Percentiles rank a stretch among this genome's conserved stretches.
Conservation (phyloP, 1,284 basidiomycete genomes). For the Tylopilus orsonianus region DNA sequence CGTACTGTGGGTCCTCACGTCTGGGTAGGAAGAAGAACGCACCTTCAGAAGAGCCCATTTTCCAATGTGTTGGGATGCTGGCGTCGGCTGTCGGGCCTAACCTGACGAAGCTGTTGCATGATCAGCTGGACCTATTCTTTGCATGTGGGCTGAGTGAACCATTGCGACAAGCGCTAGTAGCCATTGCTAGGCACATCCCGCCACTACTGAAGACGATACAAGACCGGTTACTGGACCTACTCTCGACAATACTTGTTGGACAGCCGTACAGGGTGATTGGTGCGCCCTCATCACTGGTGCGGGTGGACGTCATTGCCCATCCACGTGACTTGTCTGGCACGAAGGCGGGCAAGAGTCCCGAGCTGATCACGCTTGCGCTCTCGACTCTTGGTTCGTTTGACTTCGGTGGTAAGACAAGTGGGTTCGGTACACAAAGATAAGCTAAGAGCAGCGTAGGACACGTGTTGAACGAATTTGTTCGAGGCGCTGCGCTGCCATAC, state of each 20-base stretch:
- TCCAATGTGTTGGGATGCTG: slow-evolving; percentile 97
- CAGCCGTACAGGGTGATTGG: slow-evolving; percentile 86
- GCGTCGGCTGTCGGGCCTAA: slow-evolving; percentile 95
- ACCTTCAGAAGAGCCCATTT: slow-evolving; percentile 92
- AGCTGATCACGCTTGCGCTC: slow-evolving; percentile 84
- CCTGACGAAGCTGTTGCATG: slow-evolving; percentile 93
- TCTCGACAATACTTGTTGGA: slow-evolving; percentile 80
- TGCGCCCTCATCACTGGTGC: slow-evolving; percentile 60
- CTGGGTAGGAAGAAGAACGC: slow-evolving; percentile 85
- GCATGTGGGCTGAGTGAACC: slow-evolving; percentile 92
- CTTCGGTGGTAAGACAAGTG: slow-evolving; percentile 70
- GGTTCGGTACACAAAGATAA: slow-evolving; percentile 1
- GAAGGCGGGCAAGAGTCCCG: slow-evolving; percentile 60
- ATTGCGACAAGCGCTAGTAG: slow-evolving; percentile 81
- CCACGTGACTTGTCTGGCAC: slow-evolving; percentile 57
- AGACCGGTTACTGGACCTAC: slow-evolving; percentile 84
- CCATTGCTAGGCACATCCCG: slow-evolving; percentile 87
- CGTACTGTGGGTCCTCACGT: slow-evolving; percentile 14
- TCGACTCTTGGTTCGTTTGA: slow-evolving; percentile 91
- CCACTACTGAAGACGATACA: slow-evolving; percentile 92
- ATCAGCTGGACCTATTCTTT: slow-evolving; percentile 97
- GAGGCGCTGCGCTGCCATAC: slow-evolving; percentile 90
- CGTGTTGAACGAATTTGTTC: slow-evolving; percentile 94
- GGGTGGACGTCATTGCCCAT: slow-evolving; percentile 50
- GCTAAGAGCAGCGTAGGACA: slow-evolving; percentile 58